Evolutionary conservation across 257 asterid species (phyloP), one percentile per base, ranked within the genome.

Genomic region (Linderniella brevidens): DNA sequence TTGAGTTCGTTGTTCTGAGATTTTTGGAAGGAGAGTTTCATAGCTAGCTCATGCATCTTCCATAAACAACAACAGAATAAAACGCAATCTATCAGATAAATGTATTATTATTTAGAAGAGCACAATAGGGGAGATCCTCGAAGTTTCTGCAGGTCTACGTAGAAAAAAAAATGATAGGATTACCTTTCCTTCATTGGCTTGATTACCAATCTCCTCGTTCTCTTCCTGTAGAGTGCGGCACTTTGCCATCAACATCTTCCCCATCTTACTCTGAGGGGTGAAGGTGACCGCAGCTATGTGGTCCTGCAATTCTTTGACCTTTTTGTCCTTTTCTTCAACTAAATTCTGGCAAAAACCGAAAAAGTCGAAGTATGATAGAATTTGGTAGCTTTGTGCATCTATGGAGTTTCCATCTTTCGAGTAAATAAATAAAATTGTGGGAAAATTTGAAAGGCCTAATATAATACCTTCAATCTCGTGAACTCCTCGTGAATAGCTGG

Each of bases 141-240:
- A 19, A 13, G 15, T 13, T 13, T 39, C 48, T 13, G 9, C 18
- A 15, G 9, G 17, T 43, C 18, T n/a, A 16, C n/a, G 17, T 11
- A 17, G 4, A 16, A 16, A 46, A 17, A 54, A 56, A 48, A 9
- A 25, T 19, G 54, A 19, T 50, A 25, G n/a, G 13, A 38, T 8
- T 77, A 85, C 96, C 98, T 90, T 90, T 57, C 99, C 99, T 72
- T 90, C 99, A 40, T 90, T 78, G 58, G 99, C 94, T 74, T 85
- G 93, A 64, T 79, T 85, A 19, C 96, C 99, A 35, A 85, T 90
- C 80, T 85, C 94, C 54, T 90, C 99, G 49, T 85, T 90, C 80
- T 90, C 98, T 62, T 81, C 93, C 74, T 72, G 82, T 68, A 90
- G 73, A 16, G 94, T 90, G 75, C 92, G 63, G 69, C 98, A 84